Evolutionary conservation across 2,329 filamentous ascomycete species (phyloP).

Genomic region (Balansia obtecta): DNA sequence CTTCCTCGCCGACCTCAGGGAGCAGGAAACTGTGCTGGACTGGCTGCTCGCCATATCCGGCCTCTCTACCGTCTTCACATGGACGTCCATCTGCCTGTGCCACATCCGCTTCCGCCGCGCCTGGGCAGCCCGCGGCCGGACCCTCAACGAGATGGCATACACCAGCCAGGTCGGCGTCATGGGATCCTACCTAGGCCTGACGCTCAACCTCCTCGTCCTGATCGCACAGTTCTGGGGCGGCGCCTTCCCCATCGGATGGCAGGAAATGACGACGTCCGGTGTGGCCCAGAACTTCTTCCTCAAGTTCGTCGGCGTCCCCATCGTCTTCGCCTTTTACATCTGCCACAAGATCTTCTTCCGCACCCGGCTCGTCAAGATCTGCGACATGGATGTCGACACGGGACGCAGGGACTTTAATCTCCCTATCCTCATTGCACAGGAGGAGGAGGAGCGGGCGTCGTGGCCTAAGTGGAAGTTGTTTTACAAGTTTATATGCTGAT

Average conservation of each 20-base stretch:
- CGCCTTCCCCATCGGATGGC: constrained; percentile 58
- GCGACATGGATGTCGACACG: constrained; percentile 78
- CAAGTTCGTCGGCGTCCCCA: constrained; percentile 56
- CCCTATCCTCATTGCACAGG: constrained; percentile 64
- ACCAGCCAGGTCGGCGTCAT: constrained; percentile 62
- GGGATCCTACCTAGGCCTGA: constrained; percentile 71
- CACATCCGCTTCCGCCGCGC: constrained; percentile 83
- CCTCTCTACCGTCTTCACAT: constrained; percentile 64
- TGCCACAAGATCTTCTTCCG: constrained; percentile 64
- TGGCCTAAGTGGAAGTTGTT: constrained; percentile 70
- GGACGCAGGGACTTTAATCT: constrained; percentile 79
- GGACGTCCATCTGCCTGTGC: constrained; percentile 74
- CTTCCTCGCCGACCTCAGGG: constrained; percentile 53
- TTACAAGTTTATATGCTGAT: constrained; percentile 61
- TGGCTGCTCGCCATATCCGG: constrained; percentile 72
- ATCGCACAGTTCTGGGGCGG: constrained; percentile 82
- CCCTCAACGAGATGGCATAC: constrained; percentile 70
- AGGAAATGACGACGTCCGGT: constrained; percentile 26
- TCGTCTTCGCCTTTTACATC: constrained; percentile 56
- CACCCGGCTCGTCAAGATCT: constrained; percentile 52
- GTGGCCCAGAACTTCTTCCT: constrained; percentile 60
- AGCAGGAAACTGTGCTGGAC: constrained; percentile 52
- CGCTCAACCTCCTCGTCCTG: constrained; percentile 64
- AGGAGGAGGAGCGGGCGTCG: constrained; percentile 55
- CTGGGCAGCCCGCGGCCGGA: constrained; percentile 59